Evolutionary conservation across 139 green algal species (phyloP).

Genomic region (Chlamydomonas schloesseri): DNA sequence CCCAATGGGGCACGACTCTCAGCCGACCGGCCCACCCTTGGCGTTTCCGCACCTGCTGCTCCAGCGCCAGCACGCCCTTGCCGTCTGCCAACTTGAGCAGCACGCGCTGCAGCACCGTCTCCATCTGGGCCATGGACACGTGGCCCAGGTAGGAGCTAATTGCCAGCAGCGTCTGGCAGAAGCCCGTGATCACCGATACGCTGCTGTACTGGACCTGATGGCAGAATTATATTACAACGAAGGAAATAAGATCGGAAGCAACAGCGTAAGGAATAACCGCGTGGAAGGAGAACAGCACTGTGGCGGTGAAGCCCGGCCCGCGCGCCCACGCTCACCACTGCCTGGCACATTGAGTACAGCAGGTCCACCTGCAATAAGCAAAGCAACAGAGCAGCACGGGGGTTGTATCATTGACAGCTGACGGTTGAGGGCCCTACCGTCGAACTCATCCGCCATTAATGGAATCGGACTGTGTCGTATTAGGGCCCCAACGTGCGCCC

Average conservation of each 20-base stretch:
- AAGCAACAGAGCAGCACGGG: no score
- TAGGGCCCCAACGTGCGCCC: no score
- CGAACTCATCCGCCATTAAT: no score
- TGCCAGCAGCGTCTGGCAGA: constrained; percentile 74
- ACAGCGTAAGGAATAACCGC: not conserved
- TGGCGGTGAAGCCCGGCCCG: no score
- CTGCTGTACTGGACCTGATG: constrained; percentile 40
- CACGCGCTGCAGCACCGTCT: constrained; percentile 65
- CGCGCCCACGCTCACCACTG: not conserved
- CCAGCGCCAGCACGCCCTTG: constrained; percentile 50
- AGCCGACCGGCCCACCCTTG: no score
- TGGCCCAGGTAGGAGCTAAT: constrained; percentile 85
- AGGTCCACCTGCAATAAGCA: constrained; percentile 46
- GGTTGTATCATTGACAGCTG: no score
- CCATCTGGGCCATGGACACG: constrained; percentile 60
- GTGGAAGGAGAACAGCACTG: no score
- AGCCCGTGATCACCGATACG: constrained; percentile 54
- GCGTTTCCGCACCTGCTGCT: constrained; percentile 65
- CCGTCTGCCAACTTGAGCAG: constrained; percentile 90
- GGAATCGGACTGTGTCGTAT: no score
- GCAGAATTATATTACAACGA: no score
- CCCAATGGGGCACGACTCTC: no score
- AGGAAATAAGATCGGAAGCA: no score
- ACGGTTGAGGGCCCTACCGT: no score
- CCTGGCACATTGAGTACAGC: constrained; percentile 58